Evolutionary conservation across 257 asterid species (phyloP), one percentile per base, ranked within the genome.

Genomic region (Solanum chiquidenum): DNA sequence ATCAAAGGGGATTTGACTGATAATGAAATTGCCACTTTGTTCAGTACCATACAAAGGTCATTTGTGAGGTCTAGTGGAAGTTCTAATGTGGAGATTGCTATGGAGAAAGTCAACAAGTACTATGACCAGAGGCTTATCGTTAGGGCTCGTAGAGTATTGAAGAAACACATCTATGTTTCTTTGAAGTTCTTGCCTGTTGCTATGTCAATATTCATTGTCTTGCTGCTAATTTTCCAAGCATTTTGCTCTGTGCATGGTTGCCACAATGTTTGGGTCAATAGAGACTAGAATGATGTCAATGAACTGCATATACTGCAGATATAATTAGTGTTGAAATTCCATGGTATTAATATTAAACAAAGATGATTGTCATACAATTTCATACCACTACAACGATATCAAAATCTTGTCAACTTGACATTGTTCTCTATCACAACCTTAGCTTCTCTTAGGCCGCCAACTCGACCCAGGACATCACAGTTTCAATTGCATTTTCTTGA

Each of bases 371-470:
- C 74, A 66, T 27, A 5, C 35, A 66, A 66, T 66, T 66, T 66
- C 74, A 66, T 66, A 66, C 35, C 14, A 6, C 20, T 66, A 4
- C 74, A 25, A 27, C 74, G 2, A 12, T 2, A 66, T 25, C 74
- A 66, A 66, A 25, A 11, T 66, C 74, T 27, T 25, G 20, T 27
- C 6, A 8, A 27, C 20, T 12, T 66, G 94, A 93, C 95, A 92
- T 40, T 92, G 88, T 83, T 89, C 82, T 94, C 92, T 76, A 92
- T 89, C 37, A 91, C 89, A 49, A 76, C 87, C 90, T 89, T 93
- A 34, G 95, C 95, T 90, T 93, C 95, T 69, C 60, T 86, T 64
- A 94, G 82, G 31, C 91, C 89, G 8, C 95, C 97, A 18, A 91
- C 93, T 85, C 93, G 92, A 52, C 94, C 95, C 7, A 93, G 94